Conservation (phyloP, 2,329 filamentous ascomycete species). For the Elsinoe australis region DNA sequence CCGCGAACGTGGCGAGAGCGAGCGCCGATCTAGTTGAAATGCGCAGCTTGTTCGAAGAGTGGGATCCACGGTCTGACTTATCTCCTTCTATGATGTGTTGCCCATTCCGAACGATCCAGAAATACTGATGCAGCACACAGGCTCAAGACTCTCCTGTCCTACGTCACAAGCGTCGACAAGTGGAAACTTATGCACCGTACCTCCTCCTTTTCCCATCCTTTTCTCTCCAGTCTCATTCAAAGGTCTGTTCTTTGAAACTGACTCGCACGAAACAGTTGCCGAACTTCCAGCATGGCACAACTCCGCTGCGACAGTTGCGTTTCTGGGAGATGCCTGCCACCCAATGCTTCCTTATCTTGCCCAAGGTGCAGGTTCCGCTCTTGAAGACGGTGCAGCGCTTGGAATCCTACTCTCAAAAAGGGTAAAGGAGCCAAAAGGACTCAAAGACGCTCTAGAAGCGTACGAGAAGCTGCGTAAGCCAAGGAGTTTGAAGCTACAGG, state of each 20-base stretch:
- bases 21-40: conserved; percentile 54
- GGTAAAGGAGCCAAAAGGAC: conserved; percentile 28
- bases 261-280: background rate
- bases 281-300: conserved; percentile 44
- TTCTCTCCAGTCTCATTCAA: too few species aligned
- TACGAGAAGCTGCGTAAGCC: conserved; percentile 43
- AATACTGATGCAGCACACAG: conserved; percentile 28
- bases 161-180: conserved; percentile 55
- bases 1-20: conserved; percentile 45
- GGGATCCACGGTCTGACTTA: conserved; percentile 55
- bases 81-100: too few species aligned
- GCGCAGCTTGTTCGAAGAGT: conserved; percentile 50
- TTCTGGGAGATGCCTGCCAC: conserved; percentile 58
- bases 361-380: conserved; percentile 51
- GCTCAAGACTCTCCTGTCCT: conserved; percentile 38
- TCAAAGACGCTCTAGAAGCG: conserved; percentile 35
- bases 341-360: conserved; percentile 58
- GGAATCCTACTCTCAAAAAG: conserved; percentile 48
- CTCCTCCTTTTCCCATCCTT: too few species aligned
- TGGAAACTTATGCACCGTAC: conserved; percentile 57
- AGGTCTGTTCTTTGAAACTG: background rate
- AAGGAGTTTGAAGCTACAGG: conserved; percentile 48
- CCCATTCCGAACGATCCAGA: background rate
- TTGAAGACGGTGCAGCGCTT: conserved; percentile 53
- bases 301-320: conserved; percentile 47